Conservation (phyloP, 805 yeast genomes). For the Kodamaea laetipori region DNA sequence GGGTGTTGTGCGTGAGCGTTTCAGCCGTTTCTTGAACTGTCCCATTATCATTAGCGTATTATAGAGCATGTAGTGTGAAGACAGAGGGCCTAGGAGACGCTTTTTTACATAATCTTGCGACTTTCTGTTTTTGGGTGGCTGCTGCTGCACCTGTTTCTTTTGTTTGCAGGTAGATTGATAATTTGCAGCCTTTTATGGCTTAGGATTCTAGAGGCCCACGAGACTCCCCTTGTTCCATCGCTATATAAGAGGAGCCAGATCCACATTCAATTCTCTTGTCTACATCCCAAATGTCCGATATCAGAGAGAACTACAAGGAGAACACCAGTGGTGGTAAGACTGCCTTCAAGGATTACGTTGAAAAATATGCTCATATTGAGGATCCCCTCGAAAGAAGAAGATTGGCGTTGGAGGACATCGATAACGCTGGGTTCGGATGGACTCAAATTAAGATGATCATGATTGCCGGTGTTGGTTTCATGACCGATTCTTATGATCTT, state of each 20-base stretch:
- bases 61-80: too few relatives aligned
- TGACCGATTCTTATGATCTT: constrained; percentile 91
- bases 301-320: constrained; percentile 22
- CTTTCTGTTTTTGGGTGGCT: too few relatives aligned
- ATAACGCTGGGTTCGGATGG: constrained; percentile 79
- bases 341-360: constrained; percentile 81
- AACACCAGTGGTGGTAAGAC: constrained; percentile 68
- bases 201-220: too few relatives aligned
- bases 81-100: too few relatives aligned
- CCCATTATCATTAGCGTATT: too few relatives aligned
- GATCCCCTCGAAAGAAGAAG: constrained; percentile 88
- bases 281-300: constrained; percentile 25
- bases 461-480: constrained; percentile 91
- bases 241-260: background rate
- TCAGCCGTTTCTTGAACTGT: too few relatives aligned
- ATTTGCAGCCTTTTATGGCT: too few relatives aligned
- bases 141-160: too few relatives aligned
- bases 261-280: too few relatives aligned
- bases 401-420: constrained; percentile 80
- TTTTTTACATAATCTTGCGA: too few relatives aligned
- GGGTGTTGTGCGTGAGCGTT: too few relatives aligned
- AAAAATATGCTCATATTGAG: constrained; percentile 76
- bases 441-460: constrained; percentile 77
- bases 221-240: background rate
- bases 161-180: too few relatives aligned